A percentile compares a stretch with the other conserved stretches of the same genome.
Conservation (phyloP, 2,329 filamentous ascomycete genomes). For the Aspergillus sp. region DNA sequence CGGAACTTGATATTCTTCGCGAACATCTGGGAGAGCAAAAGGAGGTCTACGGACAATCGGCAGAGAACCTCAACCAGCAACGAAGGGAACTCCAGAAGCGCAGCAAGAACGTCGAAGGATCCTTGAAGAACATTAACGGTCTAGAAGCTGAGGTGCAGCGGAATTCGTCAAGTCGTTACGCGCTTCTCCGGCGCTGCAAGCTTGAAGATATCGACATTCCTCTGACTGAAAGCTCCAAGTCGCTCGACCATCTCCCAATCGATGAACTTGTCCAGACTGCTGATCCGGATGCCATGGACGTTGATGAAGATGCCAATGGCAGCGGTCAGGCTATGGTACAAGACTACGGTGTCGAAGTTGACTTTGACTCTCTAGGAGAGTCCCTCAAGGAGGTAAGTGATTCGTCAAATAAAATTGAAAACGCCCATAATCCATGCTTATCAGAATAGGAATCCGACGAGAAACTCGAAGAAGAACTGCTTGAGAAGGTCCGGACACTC, state of each 20-base stretch:
- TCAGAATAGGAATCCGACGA: conserved; percentile 56
- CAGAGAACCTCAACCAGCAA: conserved; percentile 68
- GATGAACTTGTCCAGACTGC: conserved; percentile 67
- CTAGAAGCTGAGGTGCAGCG: conserved; percentile 84
- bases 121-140: conserved; percentile 65
- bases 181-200: conserved; percentile 78
- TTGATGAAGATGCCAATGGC: conserved; percentile 62
- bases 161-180: conserved; percentile 76
- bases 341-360: conserved; percentile 84
- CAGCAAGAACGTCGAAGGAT: conserved; percentile 72
- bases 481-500: conserved; percentile 69
- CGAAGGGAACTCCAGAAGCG: conserved; percentile 75
- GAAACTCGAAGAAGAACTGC: conserved; percentile 65
- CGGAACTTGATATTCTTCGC: conserved; percentile 68
- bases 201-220: conserved; percentile 89
- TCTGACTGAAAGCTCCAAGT: conserved; percentile 61
- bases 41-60: conserved; percentile 60
- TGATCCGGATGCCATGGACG: conserved; percentile 85
- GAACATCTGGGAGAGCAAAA: conserved; percentile 65
- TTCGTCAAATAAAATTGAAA: no score
- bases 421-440: conserved; percentile 11
- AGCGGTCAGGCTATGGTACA: conserved; percentile 53
- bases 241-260: conserved; percentile 75
- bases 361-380: conserved; percentile 75
- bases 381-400: conserved; percentile 67